Evolutionary conservation across 371 early-diverging fungal genomes (phyloP), one percentile per base, ranked within the genome.

Genomic region (Rhizomucor pusillus): DNA sequence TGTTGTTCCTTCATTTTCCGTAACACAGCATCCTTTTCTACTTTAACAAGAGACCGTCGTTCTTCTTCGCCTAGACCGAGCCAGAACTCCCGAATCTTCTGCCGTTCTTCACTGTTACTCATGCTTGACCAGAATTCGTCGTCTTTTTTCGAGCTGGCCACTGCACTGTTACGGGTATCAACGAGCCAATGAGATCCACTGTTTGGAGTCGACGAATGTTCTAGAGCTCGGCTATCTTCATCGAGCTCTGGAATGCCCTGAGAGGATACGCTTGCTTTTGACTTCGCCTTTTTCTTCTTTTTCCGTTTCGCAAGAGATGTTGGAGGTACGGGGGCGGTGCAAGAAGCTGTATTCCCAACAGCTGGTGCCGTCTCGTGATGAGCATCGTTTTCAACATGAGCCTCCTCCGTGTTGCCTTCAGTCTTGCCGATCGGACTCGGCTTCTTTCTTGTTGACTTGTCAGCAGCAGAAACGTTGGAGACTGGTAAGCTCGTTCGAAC

Each of bases 1-100:
- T 93, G 93, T 68, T 95, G 94, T 65, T 95, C 93, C 66, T 90
- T 90, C 84, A 95, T 91, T 65, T 92, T 94, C 57, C 86, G 84
- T 52, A 93, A 69, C 0, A 95, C 94, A 20, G 92, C 90, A 56
- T 93, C 93, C 68, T 93, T 93, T 65, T 95, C 95, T 9, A 91
- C 84, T 57, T 90, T 84, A 13, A 94, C 90, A 22, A 95, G 73
- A 5, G 85, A 81, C 40, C 90, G 75, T 23, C 93, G 81, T 61
- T 95, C 93, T 18, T 86, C 84, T 61, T 94, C 93, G 50, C 86
- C 82, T 10, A 95, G 71, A 22, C 86, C 84, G 37, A 94, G 72
- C 95, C 95, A 95, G 66, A 92, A 95, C 52, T 91, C 91, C 43
- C 94, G 82, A 53, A 95, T 90, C 48, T 87, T 82, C 55, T 82